Evolutionary conservation across 169 alveolate genomes (phyloP).

Genomic region (Babesia bovis): DNA sequence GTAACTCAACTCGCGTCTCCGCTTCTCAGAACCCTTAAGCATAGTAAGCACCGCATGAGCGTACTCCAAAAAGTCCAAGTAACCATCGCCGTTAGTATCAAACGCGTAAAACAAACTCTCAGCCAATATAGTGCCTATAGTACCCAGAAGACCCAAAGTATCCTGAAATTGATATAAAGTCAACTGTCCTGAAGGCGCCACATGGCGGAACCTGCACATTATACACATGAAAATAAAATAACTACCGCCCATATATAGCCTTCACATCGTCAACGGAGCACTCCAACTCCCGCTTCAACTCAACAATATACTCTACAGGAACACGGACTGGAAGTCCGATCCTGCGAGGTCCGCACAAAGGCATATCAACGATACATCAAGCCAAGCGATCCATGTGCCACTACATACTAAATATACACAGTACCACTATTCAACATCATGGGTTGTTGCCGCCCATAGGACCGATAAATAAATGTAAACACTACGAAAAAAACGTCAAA

Average conservation of each 20-base stretch:
- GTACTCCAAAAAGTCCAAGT: conserved; percentile 76
- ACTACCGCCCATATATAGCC: conserved; percentile 15
- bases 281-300: conserved; percentile 2
- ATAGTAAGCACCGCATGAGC: conserved; percentile 76
- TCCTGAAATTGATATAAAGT: conserved; percentile 42
- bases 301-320: conserved; percentile 6
- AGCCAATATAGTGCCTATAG: conserved; percentile 44
- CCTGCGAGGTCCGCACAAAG: conserved; percentile 35
- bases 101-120: conserved; percentile 78
- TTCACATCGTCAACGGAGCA: conserved; percentile 2
- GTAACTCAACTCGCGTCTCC: conserved; percentile 72
- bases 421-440: too few relatives aligned
- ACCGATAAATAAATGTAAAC: too few relatives aligned
- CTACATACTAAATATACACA: too few relatives aligned
- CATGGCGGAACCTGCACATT: conserved; percentile 47
- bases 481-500: too few relatives aligned
- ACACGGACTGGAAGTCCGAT: conserved; percentile 23
- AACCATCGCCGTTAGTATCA: conserved; percentile 74
- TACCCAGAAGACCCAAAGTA: conserved; percentile 61
- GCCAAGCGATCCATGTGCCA: neutral
- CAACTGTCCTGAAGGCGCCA: conserved; percentile 57
- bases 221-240: neutral
- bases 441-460: too few relatives aligned
- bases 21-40: conserved; percentile 75
- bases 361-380: conserved; percentile 34